Evolutionary conservation across 2,329 filamentous ascomycete genomes (phyloP).

Genomic region (Dichotomopilus funicola): DNA sequence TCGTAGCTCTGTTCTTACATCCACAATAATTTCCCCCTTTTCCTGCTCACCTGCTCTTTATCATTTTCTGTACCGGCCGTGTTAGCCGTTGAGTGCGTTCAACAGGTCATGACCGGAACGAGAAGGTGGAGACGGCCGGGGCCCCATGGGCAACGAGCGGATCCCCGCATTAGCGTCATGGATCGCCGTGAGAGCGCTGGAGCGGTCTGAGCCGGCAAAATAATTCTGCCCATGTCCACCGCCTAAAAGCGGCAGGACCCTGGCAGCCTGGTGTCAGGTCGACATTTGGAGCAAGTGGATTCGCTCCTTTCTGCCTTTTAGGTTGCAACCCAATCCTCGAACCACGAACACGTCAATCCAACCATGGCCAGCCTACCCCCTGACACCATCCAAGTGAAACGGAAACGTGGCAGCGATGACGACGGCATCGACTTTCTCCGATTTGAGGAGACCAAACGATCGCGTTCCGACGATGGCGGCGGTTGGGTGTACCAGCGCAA

Average conservation of each 20-base stretch:
- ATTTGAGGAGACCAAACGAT: constrained; percentile 49
- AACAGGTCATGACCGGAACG: background rate
- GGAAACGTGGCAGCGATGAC: constrained; percentile 49
- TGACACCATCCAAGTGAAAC: constrained; percentile 54
- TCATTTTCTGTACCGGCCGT: no score
- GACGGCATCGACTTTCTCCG: constrained; percentile 49
- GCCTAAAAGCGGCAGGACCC: background rate
- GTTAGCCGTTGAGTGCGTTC: no score
- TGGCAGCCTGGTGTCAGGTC: no score
- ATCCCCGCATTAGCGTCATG: background rate
- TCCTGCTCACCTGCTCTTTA: no score
- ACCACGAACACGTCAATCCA: background rate
- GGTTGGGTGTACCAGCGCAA: constrained; percentile 53
- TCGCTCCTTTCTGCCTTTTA: background rate
- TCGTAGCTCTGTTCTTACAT: no score
- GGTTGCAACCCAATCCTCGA: background rate
- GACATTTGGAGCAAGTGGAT: background rate
- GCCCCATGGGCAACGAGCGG: background rate
- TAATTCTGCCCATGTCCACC: background rate
- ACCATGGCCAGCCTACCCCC: constrained; percentile 50
- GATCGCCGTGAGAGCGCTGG: background rate
- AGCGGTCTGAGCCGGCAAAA: background rate
- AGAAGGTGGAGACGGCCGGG: background rate
- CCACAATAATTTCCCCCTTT: no score
- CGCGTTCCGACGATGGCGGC: constrained; percentile 33